Conservation (phyloP, 1,284 basidiomycete species). For the Ustanciosporium gigantosporum region DNA sequence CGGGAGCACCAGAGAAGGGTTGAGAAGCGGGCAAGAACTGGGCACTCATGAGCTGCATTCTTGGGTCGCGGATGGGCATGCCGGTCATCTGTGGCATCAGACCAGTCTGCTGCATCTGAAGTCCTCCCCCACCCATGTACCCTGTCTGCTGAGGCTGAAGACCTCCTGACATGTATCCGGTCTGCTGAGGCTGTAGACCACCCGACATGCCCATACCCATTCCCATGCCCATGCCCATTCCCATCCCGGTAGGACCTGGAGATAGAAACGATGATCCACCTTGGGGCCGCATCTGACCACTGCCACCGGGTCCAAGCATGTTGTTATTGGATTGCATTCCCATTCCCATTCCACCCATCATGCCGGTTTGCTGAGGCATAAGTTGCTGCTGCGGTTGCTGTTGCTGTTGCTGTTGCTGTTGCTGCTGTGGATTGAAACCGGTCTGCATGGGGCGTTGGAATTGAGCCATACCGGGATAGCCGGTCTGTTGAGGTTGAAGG, state of each 20-base stretch:
- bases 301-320: slow-evolving; percentile 1
- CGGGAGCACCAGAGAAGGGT: slow-evolving; percentile 56
- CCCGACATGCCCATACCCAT: slow-evolving; percentile 20
- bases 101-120: slow-evolving; percentile 52
- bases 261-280: slow-evolving; percentile 27
- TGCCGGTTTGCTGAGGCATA: neutral
- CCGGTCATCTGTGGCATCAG: slow-evolving; percentile 60
- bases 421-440: slow-evolving; percentile 28
- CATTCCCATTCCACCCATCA: slow-evolving; percentile 7
- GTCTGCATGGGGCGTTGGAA: slow-evolving; percentile 48
- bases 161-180: slow-evolving; percentile 41
- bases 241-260: slow-evolving; percentile 43
- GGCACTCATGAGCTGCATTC: slow-evolving; percentile 58
- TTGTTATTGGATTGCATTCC: slow-evolving; percentile 8
- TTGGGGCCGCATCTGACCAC: slow-evolving; percentile 15
- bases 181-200: slow-evolving; percentile 44
- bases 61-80: slow-evolving; percentile 56
- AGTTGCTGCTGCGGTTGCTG: too few relatives aligned
- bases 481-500: slow-evolving; percentile 45
- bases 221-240: slow-evolving; percentile 22
- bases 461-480: slow-evolving; percentile 39
- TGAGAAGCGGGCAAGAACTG: slow-evolving; percentile 59
- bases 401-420: slow-evolving; percentile 30
- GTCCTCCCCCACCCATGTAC: slow-evolving; percentile 36
- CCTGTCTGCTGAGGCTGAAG: slow-evolving; percentile 47